These are phyloP conservation scores for Cardamine chenopodiifolia DNA, from an alignment of 345 rosid genomes.

Conservation along the genomic window DNA sequence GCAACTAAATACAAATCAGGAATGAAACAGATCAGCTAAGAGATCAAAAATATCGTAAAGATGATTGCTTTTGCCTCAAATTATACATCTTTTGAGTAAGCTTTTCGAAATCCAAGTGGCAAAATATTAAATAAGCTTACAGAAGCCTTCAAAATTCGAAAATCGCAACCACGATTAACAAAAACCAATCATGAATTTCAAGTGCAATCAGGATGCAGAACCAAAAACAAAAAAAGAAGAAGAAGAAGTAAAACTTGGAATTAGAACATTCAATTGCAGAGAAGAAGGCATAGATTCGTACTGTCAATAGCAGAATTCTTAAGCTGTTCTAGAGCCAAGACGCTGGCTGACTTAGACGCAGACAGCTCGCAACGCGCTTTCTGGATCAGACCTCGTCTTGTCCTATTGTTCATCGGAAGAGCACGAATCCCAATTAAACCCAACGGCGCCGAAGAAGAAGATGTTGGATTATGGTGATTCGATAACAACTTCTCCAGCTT, in stretches of 20 bases:
- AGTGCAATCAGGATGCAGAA: constrained; percentile 13
- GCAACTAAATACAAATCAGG: background rate
- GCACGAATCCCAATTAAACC: constrained; percentile 32
- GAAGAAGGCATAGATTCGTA: constrained; percentile 31
- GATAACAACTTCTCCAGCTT: constrained; percentile 45
- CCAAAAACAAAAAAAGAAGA: too few relatives aligned
- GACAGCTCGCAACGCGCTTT: constrained; percentile 51
- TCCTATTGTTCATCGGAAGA: constrained; percentile 40
- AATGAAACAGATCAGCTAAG: background rate
- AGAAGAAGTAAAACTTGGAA: background rate
- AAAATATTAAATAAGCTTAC: background rate
- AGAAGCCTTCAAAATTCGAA: background rate
- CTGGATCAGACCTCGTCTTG: constrained; percentile 37
- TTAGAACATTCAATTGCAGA: background rate
- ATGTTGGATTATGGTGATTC: constrained; percentile 19
- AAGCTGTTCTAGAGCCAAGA: constrained; percentile 71
- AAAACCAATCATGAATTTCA: background rate
- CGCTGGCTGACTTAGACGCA: constrained; percentile 45
- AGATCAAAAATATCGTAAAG: background rate
- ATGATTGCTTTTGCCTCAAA: constrained; percentile 22
- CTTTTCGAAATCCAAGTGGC: background rate
- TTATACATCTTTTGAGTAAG: background rate
- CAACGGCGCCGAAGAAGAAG: constrained; percentile 29
- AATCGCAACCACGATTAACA: background rate
- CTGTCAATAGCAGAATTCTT: constrained; percentile 62